Conservation (phyloP, 2,329 filamentous ascomycete genomes). For the Penicillium sp. region DNA sequence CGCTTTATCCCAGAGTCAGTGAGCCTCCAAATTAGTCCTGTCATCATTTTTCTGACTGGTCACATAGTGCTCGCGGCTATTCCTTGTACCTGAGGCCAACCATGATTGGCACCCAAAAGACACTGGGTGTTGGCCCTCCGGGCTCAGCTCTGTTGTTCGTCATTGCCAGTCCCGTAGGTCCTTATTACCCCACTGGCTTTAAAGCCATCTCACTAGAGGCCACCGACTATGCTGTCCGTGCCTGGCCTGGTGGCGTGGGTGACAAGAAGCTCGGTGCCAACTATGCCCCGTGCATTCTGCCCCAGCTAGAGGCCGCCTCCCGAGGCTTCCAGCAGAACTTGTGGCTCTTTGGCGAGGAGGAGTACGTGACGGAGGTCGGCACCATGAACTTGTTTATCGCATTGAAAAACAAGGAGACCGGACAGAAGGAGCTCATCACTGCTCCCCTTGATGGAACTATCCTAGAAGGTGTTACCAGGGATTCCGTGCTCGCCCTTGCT, state of each 20-base stretch:
- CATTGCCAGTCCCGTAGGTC: constrained; percentile 93
- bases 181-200: constrained; percentile 98
- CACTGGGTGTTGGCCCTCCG: constrained; percentile 87
- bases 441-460: constrained; percentile 96
- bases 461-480: constrained; percentile 87
- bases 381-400: constrained; percentile 98
- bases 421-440: constrained; percentile 89
- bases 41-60: constrained; percentile 9
- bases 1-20: constrained; percentile 80
- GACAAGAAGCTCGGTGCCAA: constrained; percentile 99
- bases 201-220: constrained; percentile 95
- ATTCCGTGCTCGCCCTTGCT: constrained; percentile 84
- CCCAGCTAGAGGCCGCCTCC: constrained; percentile 85
- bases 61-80: constrained; percentile 70
- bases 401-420: constrained; percentile 78
- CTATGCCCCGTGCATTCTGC: constrained; percentile 98
- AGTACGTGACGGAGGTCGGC: constrained; percentile 94
- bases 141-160: constrained; percentile 89
- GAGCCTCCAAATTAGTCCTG: not conserved
- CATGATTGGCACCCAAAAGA: constrained; percentile 94
- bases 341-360: constrained; percentile 94
- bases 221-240: constrained; percentile 92
- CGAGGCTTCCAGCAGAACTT: constrained; percentile 97
- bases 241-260: constrained; percentile 95
- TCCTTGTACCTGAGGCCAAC: constrained; percentile 93